These are phyloP conservation scores for Aspergillus avenaceus DNA, from an alignment of 495 filamentous ascomycete genomes.

Conservation along the genomic window DNA sequence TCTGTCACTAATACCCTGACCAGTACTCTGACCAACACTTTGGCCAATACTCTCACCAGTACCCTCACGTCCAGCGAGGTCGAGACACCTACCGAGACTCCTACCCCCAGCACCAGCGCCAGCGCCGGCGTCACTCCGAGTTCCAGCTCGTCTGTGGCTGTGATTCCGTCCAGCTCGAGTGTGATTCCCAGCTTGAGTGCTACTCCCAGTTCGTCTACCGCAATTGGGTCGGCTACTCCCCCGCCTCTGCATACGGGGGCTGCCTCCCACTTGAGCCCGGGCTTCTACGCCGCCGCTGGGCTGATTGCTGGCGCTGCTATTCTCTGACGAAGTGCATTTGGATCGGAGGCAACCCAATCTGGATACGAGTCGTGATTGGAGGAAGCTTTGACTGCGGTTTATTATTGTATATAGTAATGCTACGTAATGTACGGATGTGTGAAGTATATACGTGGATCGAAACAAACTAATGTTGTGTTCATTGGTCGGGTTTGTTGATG, in stretches of 20 bases:
- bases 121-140: neutral
- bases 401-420: neutral
- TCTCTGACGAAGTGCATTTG: neutral
- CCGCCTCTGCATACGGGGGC: neutral
- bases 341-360: no score
- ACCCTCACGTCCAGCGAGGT: neutral
- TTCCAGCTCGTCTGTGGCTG: neutral
- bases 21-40: neutral
- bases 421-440: neutral
- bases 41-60: neutral
- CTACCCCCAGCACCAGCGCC: neutral
- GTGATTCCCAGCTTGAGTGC: neutral
- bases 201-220: neutral
- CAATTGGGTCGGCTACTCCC: neutral
- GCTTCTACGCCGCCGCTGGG: neutral
- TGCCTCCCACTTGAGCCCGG: neutral
- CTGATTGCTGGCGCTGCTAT: neutral
- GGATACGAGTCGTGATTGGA: no score
- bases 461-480: no score
- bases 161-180: neutral
- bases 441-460: neutral
- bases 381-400: no score
- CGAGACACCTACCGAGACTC: neutral
- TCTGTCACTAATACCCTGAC: slow-evolving; percentile 3
- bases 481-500: no score